Conservation (phyloP, 148 eudicot species). For the Arctostaphylos glauca region DNA sequence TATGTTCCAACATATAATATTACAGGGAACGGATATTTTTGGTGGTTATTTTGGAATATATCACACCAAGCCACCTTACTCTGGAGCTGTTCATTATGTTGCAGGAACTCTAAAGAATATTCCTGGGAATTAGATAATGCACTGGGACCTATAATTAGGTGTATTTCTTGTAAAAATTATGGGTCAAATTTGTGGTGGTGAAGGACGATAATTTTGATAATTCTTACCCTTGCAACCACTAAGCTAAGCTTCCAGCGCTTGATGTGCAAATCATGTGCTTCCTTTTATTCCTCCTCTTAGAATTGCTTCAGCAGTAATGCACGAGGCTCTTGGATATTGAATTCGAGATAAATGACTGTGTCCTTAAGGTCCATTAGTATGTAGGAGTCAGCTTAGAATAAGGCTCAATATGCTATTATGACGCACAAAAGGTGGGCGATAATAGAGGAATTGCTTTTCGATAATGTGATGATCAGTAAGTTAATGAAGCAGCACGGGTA, state of each 20-base stretch:
- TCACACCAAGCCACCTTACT: background rate
- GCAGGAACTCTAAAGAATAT: background rate
- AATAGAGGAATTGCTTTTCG: background rate
- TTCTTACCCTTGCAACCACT: background rate
- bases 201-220: background rate
- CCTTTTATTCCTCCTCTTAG: slow-evolving; percentile 9
- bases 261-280: background rate
- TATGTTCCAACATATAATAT: background rate
- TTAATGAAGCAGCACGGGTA: background rate
- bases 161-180: background rate
- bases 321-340: background rate
- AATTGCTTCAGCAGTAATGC: background rate
- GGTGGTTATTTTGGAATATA: background rate
- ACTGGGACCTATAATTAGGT: background rate
- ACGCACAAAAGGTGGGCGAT: background rate
- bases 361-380: background rate
- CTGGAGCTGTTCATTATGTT: background rate
- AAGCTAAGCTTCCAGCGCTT: background rate
- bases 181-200: background rate
- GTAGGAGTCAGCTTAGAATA: background rate
- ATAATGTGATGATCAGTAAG: background rate
- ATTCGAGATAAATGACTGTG: background rate
- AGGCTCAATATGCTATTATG: slow-evolving; percentile 9
- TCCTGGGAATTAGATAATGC: background rate
- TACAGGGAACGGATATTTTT: background rate